A percentile compares a stretch with the other conserved stretches of the same genome.
Conservation (phyloP, 352 stramenopile species). For the Phytopythium aichiense region DNA sequence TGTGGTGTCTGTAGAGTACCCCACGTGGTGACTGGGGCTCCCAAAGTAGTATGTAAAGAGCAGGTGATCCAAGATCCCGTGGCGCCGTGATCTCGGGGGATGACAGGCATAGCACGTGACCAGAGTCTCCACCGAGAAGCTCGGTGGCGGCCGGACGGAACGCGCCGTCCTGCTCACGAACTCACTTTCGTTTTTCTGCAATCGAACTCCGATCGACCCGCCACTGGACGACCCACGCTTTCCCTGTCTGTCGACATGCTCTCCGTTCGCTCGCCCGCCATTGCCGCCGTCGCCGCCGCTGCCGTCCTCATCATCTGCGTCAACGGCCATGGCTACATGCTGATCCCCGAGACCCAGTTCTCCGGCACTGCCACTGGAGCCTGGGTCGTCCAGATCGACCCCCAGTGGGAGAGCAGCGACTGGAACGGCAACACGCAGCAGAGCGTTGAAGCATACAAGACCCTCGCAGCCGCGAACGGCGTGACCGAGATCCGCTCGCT, state of each 20-base stretch:
- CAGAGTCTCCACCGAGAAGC: no score
- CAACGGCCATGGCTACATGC: slow-evolving; percentile 22
- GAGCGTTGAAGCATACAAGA: slow-evolving; percentile 9
- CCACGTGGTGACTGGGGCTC: no score
- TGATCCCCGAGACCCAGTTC: slow-evolving; percentile 16
- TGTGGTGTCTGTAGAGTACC: no score
- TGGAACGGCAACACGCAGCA: slow-evolving; percentile 13
- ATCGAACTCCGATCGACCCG: background rate
- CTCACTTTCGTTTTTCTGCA: background rate
- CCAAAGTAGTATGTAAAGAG: no score
- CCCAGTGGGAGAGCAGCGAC: slow-evolving; percentile 11
- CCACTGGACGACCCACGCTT: background rate
- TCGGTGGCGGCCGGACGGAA: no score
- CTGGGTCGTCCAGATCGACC: slow-evolving; percentile 22
- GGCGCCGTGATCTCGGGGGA: no score
- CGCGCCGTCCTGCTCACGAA: no score
- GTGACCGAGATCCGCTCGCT: slow-evolving; percentile 16
- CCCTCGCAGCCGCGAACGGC: slow-evolving; percentile 13
- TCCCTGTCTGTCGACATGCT: background rate
- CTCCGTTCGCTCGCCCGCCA: background rate
- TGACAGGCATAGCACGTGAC: no score
- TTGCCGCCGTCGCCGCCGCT: slow-evolving; percentile 5
- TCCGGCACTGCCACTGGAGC: slow-evolving; percentile 13
- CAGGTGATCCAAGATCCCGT: no score
- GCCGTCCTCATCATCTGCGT: slow-evolving; percentile 4